Conservation (phyloP, 2,329 filamentous ascomycete genomes). For the Alternaria hordeiaustralica region DNA sequence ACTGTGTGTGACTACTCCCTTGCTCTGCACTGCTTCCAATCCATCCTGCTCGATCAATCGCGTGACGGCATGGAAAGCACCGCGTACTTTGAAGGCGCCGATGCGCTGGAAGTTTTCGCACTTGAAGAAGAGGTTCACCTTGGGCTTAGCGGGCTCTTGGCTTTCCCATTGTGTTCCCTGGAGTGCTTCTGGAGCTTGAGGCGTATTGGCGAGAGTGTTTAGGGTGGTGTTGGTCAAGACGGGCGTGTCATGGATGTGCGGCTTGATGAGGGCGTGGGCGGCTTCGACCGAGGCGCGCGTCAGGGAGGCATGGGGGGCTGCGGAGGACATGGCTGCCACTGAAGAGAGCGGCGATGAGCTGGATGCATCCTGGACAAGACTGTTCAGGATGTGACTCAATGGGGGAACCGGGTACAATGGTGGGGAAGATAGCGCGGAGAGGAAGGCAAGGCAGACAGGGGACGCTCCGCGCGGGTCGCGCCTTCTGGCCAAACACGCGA, state of each 20-base stretch:
- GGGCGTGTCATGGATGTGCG: constrained; percentile 82
- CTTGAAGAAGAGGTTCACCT: constrained; percentile 85
- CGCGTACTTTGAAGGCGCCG: constrained; percentile 90
- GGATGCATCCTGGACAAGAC: constrained; percentile 12
- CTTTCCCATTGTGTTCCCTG: constrained; percentile 64
- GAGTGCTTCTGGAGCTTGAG: constrained; percentile 63
- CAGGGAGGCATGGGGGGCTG: constrained; percentile 60
- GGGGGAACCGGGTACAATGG: background rate
- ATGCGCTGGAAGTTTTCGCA: constrained; percentile 92
- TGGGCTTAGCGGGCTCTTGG: constrained; percentile 66
- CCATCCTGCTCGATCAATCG: constrained; percentile 66
- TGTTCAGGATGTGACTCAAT: background rate
- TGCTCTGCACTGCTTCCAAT: constrained; percentile 55
- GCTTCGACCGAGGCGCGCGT: constrained; percentile 73
- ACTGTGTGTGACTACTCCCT: constrained; percentile 88
- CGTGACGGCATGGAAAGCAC: constrained; percentile 85
- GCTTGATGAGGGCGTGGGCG: constrained; percentile 75
- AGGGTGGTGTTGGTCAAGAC: constrained; percentile 81
- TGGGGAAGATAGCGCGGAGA: background rate
- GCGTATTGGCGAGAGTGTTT: constrained; percentile 74
- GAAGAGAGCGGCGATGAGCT: background rate
- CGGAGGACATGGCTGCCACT: background rate
- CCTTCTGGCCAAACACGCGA: background rate
- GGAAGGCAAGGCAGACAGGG: background rate
- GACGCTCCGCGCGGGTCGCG: background rate